Base-by-base conservation (phyloP, 1,284 basidiomycete genomes). In the Golubevia sp. region DNA sequence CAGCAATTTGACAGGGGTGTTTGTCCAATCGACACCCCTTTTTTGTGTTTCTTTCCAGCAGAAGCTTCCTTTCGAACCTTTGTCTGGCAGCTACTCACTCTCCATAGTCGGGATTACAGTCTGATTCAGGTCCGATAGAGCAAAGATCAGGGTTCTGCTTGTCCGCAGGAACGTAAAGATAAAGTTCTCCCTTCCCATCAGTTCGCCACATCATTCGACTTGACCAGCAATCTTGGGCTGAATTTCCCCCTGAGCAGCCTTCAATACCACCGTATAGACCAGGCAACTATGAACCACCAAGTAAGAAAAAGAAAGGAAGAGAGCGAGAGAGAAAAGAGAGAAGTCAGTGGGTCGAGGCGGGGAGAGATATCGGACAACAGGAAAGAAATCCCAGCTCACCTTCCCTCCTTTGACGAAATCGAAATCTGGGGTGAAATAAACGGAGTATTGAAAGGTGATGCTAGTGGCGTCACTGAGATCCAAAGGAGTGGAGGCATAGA, bases 101-200 rank as follows among this genome's bases (percentile, higher is more conserved):
- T 34, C 68, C 71, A 38, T 71, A 68, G 20, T 66, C 59, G 2
- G 27, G 18, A 49, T 71, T 65, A 18, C 69, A 55, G 20, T 61
- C 63, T 26, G 27, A 54, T 15, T 66, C 58, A 6, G 71, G 68
- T 2, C 59, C 59, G 1, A 73, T 62, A 0, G 27, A 2, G 18
- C 67, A 44, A 4, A 73, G 0, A 1, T 49, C 58, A 0, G 34
- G 23, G 20, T 71, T 64, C 30, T 70, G 65, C 26, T 54, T 59
- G 11, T 56, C 53, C 44, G 70, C 64, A 1, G 68, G 68, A 1
- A 68, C 38, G 34, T 73, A 73, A 2, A 92, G 85, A 75, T 92
- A 92, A 25, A 92, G 83, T 57, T 85, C 84, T 1, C 84, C 84
- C 5, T 60, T 63, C 26, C 76, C 72, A 2, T 73, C 66, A 1